phyloP scores from a whole-genome alignment of 352 stramenopile species.

The Globisporangium iwayamae region DNA sequence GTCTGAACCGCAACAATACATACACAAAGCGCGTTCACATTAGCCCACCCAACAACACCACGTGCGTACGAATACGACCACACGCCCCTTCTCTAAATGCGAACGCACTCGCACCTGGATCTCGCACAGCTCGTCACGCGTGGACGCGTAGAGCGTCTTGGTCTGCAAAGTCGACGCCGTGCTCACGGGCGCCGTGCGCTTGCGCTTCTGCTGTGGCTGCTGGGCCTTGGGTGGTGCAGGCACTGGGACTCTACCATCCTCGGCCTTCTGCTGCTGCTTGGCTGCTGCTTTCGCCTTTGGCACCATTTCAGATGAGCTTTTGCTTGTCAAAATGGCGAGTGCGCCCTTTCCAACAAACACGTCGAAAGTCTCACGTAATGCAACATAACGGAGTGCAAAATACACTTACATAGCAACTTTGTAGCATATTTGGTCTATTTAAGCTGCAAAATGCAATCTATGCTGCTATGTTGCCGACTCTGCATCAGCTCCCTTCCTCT shows the following conservation, averaged over 20 bases:
- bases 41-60: background rate
- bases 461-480: no score
- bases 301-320: background rate
- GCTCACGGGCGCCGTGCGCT: constrained; percentile 19
- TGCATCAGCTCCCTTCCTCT: background rate
- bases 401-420: background rate
- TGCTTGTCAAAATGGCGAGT: background rate
- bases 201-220: constrained; percentile 27
- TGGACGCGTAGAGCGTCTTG: constrained; percentile 37
- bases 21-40: background rate
- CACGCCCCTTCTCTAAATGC: background rate
- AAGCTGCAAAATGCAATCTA: background rate
- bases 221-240: constrained; percentile 4
- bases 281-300: background rate
- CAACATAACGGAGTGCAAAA: background rate
- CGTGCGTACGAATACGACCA: no score
- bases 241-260: background rate
- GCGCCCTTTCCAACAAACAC: background rate
- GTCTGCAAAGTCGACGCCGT: constrained; percentile 38
- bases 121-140: constrained; percentile 41
- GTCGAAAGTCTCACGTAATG: background rate
- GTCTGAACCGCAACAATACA: constrained; percentile 12
- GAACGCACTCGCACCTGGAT: constrained; percentile 28
- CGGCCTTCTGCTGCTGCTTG: background rate
- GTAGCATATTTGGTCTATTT: background rate